Evolutionary conservation across 2,329 filamentous ascomycete species (phyloP).

Genomic region (Colletotrichum abscissum): DNA sequence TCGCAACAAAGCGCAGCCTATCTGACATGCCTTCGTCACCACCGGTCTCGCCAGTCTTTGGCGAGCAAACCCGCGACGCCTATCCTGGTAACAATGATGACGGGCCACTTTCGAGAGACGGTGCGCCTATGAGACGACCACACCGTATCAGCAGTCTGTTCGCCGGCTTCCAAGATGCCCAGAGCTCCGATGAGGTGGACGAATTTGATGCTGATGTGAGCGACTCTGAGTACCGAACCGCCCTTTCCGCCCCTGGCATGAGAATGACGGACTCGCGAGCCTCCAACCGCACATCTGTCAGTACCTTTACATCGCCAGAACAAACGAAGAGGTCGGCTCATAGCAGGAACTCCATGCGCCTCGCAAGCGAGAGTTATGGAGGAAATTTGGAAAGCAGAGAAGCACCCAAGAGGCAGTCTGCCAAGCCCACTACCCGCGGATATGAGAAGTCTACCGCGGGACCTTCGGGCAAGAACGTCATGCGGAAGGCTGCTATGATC

Average conservation of each 20-base stretch:
- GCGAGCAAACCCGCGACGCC: conserved; percentile 66
- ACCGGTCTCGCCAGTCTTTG: conserved; percentile 34
- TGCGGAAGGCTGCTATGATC: conserved; percentile 84
- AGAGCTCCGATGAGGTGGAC: conserved; percentile 74
- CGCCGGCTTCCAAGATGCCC: conserved; percentile 78
- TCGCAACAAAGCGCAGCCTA: conserved; percentile 58
- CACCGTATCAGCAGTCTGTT: conserved; percentile 87
- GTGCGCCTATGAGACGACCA: conserved; percentile 73
- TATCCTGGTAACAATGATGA: conserved; percentile 87
- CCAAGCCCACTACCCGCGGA: conserved; percentile 45
- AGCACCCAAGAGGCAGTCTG: conserved; percentile 45
- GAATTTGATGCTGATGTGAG: conserved; percentile 73
- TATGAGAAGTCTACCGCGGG: conserved; percentile 52
- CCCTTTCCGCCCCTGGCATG: conserved; percentile 72
- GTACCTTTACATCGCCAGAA: conserved; percentile 51
- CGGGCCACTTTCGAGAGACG: conserved; percentile 73
- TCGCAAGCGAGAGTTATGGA: conserved; percentile 57
- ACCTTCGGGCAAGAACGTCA: conserved; percentile 65
- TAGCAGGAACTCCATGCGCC: conserved; percentile 44
- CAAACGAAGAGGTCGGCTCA: conserved; percentile 45
- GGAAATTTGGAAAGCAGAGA: conserved; percentile 51
- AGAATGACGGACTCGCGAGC: conserved; percentile 50
- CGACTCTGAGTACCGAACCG: conserved; percentile 75
- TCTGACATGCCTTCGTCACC: conserved; percentile 61
- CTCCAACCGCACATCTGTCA: conserved; percentile 55